These are phyloP conservation scores for Agapanthus africanus DNA, from an alignment of 106 monocot species.

Conservation along the genomic window DNA sequence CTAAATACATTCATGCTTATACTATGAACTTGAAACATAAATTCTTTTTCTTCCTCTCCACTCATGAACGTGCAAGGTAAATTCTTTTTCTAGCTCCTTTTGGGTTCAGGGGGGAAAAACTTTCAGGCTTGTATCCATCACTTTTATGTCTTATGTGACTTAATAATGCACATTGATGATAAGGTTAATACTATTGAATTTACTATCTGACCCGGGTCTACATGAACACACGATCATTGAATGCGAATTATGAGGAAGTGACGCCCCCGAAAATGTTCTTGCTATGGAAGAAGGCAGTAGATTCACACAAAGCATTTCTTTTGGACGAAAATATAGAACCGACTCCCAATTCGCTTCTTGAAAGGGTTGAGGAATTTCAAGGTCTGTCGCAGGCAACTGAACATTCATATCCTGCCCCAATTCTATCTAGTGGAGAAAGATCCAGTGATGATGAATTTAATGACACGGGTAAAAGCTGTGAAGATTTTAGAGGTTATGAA, in stretches of 20 bases:
- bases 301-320: constrained; percentile 47
- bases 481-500: constrained; percentile 10
- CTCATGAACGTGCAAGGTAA: constrained; percentile 10
- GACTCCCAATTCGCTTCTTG: constrained; percentile 66
- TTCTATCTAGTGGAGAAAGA: constrained; percentile 18
- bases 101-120: no score
- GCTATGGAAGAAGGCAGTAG: constrained; percentile 66
- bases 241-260: constrained; percentile 7
- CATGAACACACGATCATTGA: neutral
- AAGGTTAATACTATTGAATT: neutral
- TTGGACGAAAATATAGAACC: constrained; percentile 42
- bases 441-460: neutral
- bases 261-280: constrained; percentile 41
- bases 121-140: no score
- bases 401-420: constrained; percentile 59
- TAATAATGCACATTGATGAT: no score
- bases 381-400: constrained; percentile 48
- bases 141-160: no score
- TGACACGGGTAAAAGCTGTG: constrained; percentile 3
- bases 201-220: neutral
- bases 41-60: no score
- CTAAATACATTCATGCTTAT: no score
- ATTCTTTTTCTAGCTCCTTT: no score
- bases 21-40: no score
- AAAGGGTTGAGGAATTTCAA: constrained; percentile 70